Evolutionary conservation across 2,329 filamentous ascomycete species (phyloP), one percentile per base, ranked within the genome.

Genomic region (Colletotrichum sp.): DNA sequence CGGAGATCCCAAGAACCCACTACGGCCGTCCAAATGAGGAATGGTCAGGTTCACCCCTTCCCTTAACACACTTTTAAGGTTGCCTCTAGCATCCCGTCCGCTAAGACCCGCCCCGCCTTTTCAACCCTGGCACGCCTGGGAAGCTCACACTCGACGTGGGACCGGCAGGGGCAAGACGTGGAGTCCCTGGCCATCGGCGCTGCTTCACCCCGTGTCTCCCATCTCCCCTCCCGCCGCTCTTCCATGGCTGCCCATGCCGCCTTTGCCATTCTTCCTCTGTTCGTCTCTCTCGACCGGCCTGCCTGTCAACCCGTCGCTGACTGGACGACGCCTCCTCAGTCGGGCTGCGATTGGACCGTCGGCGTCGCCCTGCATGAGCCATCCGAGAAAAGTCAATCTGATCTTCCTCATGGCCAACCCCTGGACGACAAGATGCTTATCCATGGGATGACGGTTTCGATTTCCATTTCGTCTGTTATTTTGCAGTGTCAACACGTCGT

Each of bases 11-110:
- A 6, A 12, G 15, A 24, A 12, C 28, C 73, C 73, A 73, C 49
- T 18, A 49, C n/a, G 28, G 15, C 15, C 32, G 39, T 30, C 65
- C 57, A 13, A 55, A 69, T 64, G 13, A 64, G 73, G 70, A 57
- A 64, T 44, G 28, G 64, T 55, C 21, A 15, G 6, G n/a, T 49
- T 15, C 44, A 21, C 57, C 55, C 55, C 65, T 39, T 67, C 49
- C 70, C 71, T 62, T 64, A 39, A 24, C 55, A 49, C 52, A 63
- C 59, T 67, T 76, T 76, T 76, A 76, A 76, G 73, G 73, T 76
- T 76, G 64, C 30, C 73, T 62, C 34, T 60, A 69, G 62, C 68
- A 66, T 75, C 72, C 72, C 72, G 60, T 66, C 68, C 67, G 68
- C 60, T 71, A 66, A 62, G 49, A 62, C 72, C 60, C 68, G 72